A percentile compares a stretch with the other conserved stretches of the same genome.
Evolutionary conservation across 176 grass and related monocot species (phyloP).

Genomic region (Ampelocalamus luodianensis): DNA sequence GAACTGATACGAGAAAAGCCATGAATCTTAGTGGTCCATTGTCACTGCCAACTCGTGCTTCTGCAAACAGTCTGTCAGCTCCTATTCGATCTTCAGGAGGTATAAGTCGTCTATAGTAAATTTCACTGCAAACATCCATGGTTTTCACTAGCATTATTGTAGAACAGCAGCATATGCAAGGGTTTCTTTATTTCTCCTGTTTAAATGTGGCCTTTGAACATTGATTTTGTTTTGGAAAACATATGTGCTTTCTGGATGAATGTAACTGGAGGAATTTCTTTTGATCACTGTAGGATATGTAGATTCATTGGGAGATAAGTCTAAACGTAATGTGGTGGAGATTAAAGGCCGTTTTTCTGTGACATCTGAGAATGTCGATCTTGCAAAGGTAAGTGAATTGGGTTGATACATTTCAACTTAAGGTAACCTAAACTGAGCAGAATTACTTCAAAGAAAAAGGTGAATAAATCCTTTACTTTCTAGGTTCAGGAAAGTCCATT

Average conservation of each 20-base stretch:
- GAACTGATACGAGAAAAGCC: constrained; percentile 66
- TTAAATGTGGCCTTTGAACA: constrained; percentile 12
- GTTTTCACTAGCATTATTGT: constrained; percentile 29
- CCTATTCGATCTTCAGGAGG: constrained; percentile 94
- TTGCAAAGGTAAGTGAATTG: constrained; percentile 74
- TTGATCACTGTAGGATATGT: constrained; percentile 75
- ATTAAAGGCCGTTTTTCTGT: constrained; percentile 99
- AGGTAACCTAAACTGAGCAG: constrained; percentile 1
- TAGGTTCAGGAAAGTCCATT: constrained; percentile 52
- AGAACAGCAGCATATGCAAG: constrained; percentile 13
- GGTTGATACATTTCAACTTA: constrained; percentile 31
- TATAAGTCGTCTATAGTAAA: constrained; percentile 34
- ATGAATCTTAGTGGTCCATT: constrained; percentile 94
- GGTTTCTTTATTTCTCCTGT: constrained; percentile 9
- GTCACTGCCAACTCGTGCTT: constrained; percentile 94
- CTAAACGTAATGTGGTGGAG: constrained; percentile 90
- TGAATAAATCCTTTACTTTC: constrained; percentile 11
- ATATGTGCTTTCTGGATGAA: constrained; percentile 32
- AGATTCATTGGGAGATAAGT: constrained; percentile 85
- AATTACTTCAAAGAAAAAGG: background rate
- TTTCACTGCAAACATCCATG: background rate
- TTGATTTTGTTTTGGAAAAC: background rate
- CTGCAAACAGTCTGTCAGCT: constrained; percentile 98
- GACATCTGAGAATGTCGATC: constrained; percentile 99
- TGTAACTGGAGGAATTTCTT: constrained; percentile 33